These are phyloP conservation scores for Acanthamoeba culbertsoni DNA, from an alignment of 208 protist genomes.

Conservation along the genomic window DNA sequence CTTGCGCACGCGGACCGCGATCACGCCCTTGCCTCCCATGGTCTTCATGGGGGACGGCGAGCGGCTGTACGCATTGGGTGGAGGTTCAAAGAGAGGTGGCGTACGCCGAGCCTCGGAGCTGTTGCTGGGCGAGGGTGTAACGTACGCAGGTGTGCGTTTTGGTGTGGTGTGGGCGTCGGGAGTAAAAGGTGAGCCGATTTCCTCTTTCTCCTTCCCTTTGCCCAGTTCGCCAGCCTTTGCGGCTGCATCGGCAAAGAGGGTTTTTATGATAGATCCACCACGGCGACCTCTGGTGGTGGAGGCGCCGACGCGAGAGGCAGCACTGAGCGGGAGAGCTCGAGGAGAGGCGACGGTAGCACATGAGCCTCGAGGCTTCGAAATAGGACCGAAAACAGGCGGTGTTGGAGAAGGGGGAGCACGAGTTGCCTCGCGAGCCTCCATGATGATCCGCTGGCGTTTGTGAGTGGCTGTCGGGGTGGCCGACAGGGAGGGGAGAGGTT, in stretches of 20 bases:
- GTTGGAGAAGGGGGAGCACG: background rate
- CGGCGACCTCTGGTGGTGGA: background rate
- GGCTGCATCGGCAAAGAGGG: background rate
- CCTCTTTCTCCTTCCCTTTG: background rate
- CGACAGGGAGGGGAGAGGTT: background rate
- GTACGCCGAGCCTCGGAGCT: background rate
- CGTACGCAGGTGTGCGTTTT: background rate
- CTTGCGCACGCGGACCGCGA: background rate
- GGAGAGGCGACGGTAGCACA: background rate
- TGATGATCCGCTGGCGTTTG: background rate
- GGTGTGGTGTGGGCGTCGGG: background rate
- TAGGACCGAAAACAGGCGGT: background rate
- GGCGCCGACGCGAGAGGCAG: background rate
- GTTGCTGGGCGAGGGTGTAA: background rate
- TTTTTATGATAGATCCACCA: conserved; percentile 36
- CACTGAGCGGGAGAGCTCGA: background rate
- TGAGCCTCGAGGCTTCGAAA: background rate
- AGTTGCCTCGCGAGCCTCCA: background rate
- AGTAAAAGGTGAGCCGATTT: too few relatives aligned
- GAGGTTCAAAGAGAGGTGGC: background rate
- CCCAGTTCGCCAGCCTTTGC: too few relatives aligned
- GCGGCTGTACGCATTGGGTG: background rate
- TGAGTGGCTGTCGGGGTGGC: background rate
- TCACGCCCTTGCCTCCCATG: background rate
- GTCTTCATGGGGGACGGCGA: background rate